These are phyloP conservation scores for Dentipellis fragilis DNA, from an alignment of 768 basidiomycete genomes.

Conservation along the genomic window DNA sequence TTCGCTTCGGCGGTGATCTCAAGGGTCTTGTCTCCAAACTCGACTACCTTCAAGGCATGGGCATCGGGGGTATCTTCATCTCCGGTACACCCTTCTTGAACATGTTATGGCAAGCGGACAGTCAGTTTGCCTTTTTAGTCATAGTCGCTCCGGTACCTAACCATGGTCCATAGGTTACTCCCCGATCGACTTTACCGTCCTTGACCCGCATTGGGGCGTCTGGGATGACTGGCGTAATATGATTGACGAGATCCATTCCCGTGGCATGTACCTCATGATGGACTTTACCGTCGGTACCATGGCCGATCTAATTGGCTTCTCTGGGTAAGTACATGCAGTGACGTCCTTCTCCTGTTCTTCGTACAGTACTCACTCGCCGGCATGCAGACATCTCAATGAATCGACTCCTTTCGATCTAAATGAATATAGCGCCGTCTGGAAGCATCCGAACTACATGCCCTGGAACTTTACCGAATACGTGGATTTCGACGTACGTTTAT, in stretches of 20 bases:
- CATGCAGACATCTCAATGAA: slow-evolving; percentile 30
- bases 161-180: slow-evolving; percentile 64
- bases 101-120: slow-evolving; percentile 97
- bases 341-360: slow-evolving; percentile 40
- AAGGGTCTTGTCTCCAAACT: slow-evolving; percentile 63
- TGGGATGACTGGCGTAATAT: slow-evolving; percentile 68
- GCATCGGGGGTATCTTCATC: slow-evolving; percentile 75
- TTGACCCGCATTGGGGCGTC: slow-evolving; percentile 91
- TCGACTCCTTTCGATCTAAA: slow-evolving; percentile 72
- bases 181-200: slow-evolving; percentile 79
- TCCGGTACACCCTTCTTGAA: slow-evolving; percentile 90
- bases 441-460: slow-evolving; percentile 62
- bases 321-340: slow-evolving; percentile 45
- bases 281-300: slow-evolving; percentile 95
- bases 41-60: slow-evolving; percentile 90
- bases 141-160: slow-evolving; percentile 1
- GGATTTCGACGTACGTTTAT: slow-evolving; percentile 56
- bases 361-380: no score
- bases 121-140: slow-evolving; percentile 35
- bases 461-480: slow-evolving; percentile 83
- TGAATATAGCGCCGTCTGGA: slow-evolving; percentile 71
- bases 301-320: slow-evolving; percentile 77
- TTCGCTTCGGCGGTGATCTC: slow-evolving; percentile 85
- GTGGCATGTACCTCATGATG: slow-evolving; percentile 85
- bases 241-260: slow-evolving; percentile 68